Base-by-base conservation (phyloP, 163 green algal genomes). In the Chlamydomonas reinhardtii region DNA sequence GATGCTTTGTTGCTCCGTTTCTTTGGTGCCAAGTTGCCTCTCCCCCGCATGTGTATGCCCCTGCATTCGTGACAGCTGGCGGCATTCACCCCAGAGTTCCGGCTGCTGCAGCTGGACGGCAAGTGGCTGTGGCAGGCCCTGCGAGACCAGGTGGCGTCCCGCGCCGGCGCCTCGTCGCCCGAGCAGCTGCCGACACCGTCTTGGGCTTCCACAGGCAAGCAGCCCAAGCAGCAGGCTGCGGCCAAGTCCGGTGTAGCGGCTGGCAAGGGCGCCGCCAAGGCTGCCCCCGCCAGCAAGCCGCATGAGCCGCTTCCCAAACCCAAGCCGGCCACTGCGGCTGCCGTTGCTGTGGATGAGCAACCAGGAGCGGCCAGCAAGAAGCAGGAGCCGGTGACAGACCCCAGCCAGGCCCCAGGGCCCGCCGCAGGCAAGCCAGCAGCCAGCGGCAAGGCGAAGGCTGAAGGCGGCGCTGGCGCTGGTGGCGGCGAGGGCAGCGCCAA, bases 101-200 rank as follows among this genome's bases (percentile, higher is more conserved):
- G 17, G 68, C 6, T 75, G 68, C 54, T 85, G 66, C 16, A 37
- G 52, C 79, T 85, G 79, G 52, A 77, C 48, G 68, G 68, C 2
- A 4, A 34, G 66, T 77, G 68, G 79, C 79, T 85, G 66, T 85
- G 79, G 79, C 32, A 16, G 27, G 79, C 69, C 12, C 68, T 72
- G 25, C 48, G 52, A 25, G 68, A 24, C 14, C 25, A 25, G 17
- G 29, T 77, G 29, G 77, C 77, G 14, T 48, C 43, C 24, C 77
- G 69, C 11, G 32, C 59, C n/a, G 65, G 77, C 2, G 73, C 48
- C 8, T 62, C 48, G 4, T 15, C 39, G 29, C 16, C 73, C 48
- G 52, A n/a, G n/a, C 48, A 79, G 73, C 48, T 79, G 52, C 73
- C 73, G n/a, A 0, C 17, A 3, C 54, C 74, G 5, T 24, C 19